These are phyloP conservation scores for Coniferiporia weirii DNA, from an alignment of 1,284 basidiomycete genomes.

Conservation along the genomic window DNA sequence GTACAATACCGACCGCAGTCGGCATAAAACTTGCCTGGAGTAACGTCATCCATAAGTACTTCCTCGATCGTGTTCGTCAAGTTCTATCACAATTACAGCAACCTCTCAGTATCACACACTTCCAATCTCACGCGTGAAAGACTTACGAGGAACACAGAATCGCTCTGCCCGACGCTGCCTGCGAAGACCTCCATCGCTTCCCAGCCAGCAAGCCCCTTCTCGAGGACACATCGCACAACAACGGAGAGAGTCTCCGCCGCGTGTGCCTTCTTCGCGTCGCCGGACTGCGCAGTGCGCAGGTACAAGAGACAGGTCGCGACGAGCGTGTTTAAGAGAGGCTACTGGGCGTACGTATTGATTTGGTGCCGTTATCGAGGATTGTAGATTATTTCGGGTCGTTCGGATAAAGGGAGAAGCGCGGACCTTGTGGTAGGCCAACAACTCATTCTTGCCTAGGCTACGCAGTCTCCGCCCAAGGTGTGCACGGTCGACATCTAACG, in stretches of 20 bases:
- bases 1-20: neutral
- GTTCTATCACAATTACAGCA: constrained; percentile 31
- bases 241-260: constrained; percentile 46
- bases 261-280: constrained; percentile 37
- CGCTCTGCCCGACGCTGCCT: constrained; percentile 51
- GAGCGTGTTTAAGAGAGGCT: constrained; percentile 46
- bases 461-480: constrained; percentile 31
- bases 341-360: constrained; percentile 27
- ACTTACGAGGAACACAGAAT: constrained; percentile 50
- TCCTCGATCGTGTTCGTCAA: constrained; percentile 43
- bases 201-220: constrained; percentile 57
- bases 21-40: constrained; percentile 36
- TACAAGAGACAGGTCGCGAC: constrained; percentile 41
- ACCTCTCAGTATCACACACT: neutral
- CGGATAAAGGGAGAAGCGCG: constrained; percentile 9
- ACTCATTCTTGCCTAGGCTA: constrained; percentile 34
- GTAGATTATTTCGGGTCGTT: too few species aligned
- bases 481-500: constrained; percentile 43
- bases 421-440: constrained; percentile 41
- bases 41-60: constrained; percentile 37
- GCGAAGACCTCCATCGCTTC: constrained; percentile 65
- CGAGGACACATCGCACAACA: constrained; percentile 40
- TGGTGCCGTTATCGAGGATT: too few species aligned
- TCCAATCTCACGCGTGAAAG: neutral
- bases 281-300: constrained; percentile 30